phyloP scores from a whole-genome alignment of 1,284 basidiomycete species.

The Anthracocystis setariae region DNA sequence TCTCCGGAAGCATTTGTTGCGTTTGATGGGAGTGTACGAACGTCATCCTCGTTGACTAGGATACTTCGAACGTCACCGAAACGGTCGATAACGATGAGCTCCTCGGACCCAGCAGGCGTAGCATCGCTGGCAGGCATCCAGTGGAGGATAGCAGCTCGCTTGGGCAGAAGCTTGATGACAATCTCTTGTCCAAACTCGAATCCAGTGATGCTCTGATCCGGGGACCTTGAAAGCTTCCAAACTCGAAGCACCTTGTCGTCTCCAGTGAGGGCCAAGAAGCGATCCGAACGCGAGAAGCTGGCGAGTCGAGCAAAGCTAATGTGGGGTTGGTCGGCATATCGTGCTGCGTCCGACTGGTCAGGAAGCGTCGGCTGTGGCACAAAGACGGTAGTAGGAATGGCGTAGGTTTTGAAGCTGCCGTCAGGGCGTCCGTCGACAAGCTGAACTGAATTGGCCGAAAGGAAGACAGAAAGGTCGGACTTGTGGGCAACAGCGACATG shows the following conservation, averaged over 20 bases:
- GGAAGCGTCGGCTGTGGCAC: constrained; percentile 46
- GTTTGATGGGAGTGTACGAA: constrained; percentile 18
- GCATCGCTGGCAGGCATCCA: constrained; percentile 46
- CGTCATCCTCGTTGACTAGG: constrained; percentile 30
- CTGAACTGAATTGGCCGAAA: constrained; percentile 50
- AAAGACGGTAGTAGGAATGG: constrained; percentile 39
- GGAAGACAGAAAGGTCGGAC: constrained; percentile 28
- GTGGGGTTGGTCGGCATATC: constrained; percentile 33
- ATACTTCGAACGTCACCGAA: constrained; percentile 62
- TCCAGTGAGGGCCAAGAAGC: constrained; percentile 56
- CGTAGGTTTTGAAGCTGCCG: constrained; percentile 22
- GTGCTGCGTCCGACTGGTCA: constrained; percentile 46
- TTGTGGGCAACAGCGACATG: constrained; percentile 38
- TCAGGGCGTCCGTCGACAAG: constrained; percentile 25
- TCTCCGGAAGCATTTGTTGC: background rate
- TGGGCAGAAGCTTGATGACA: constrained; percentile 53
- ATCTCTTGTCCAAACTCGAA: constrained; percentile 51
- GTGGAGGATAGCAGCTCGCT: constrained; percentile 58
- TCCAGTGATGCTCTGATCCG: constrained; percentile 13
- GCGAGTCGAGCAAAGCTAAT: constrained; percentile 56
- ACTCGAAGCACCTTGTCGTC: constrained; percentile 64
- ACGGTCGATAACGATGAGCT: constrained; percentile 57
- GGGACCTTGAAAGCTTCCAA: constrained; percentile 34
- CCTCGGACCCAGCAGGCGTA: constrained; percentile 31
- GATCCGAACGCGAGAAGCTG: constrained; percentile 51